These are phyloP conservation scores for Kurtzmaniella fragi DNA, from an alignment of 805 yeast species.

Conservation along the genomic window DNA sequence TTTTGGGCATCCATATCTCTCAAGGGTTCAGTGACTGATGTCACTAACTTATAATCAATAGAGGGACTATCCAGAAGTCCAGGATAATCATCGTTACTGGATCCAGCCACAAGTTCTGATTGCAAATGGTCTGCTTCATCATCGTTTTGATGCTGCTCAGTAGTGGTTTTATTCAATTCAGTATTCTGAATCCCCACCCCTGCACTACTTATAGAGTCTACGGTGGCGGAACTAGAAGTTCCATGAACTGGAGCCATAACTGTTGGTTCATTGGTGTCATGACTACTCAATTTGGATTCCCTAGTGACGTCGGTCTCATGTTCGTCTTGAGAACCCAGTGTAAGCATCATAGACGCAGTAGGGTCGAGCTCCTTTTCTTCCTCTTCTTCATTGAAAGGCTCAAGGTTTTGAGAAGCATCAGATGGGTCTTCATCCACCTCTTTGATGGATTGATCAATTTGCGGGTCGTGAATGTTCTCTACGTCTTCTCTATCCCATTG, in stretches of 20 bases:
- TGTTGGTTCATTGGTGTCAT: no score
- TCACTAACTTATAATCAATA: conserved; percentile 7
- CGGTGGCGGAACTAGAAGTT: background rate
- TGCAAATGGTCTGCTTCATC: background rate
- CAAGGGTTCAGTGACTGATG: conserved; percentile 54
- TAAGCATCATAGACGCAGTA: no score
- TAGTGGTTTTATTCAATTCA: background rate
- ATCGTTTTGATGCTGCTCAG: background rate
- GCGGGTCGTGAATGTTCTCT: background rate
- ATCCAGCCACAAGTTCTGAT: background rate
- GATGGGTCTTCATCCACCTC: conserved; percentile 2
- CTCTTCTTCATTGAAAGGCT: conserved; percentile 9
- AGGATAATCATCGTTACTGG: background rate
- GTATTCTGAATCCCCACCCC: background rate
- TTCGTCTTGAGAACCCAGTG: no score
- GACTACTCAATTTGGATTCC: no score
- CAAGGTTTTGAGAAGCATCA: conserved; percentile 1
- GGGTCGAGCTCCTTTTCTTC: conserved; percentile 5
- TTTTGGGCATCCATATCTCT: conserved; percentile 66
- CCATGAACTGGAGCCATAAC: background rate
- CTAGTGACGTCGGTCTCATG: no score
- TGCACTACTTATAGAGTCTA: background rate
- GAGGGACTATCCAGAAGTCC: background rate
- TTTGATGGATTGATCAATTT: background rate
- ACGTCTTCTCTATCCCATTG: conserved; percentile 51